Evolutionary conservation across 1,139 yeast genomes (phyloP), one percentile per base, ranked within the genome.

Genomic region (Candida albicans): DNA sequence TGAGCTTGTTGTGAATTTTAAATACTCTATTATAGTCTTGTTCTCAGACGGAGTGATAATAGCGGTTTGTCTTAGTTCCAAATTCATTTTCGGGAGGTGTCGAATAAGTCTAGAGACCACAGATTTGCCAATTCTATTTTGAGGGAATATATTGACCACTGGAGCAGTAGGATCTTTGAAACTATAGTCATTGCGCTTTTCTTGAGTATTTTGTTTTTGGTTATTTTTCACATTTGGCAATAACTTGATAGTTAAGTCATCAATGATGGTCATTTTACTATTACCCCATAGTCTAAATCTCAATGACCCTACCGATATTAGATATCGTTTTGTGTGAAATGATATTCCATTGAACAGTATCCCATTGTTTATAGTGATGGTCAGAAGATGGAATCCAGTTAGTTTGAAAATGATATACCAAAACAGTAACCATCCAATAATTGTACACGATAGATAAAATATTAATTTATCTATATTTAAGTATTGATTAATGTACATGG

Each of bases 261-360:
- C 63, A 13, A 69, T 35, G 15, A 72, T 66, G 8, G 72, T 36
- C 56, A 55, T 62, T 39, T 65, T 52, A 15, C 68, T 52, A 41
- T 68, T 69, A 3, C 77, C 77, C 77, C 77, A 73, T 26, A 72
- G 57, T 39, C 73, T 52, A 33, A 71, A 55, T 22, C 75, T 50
- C 1, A 71, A 36, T 3, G 69, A 59, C 12, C 58, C 53, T 10
- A 66, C 41, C 3, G 48, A 38, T 2, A 71, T 14, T 7, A 47
- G 33, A 34, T 37, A n/a, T 28, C 24, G 43, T 22, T 47, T 50
- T 24, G 56, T 46, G 11, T 47, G 49, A 34, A 65, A 42, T 5
- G 60, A 44, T 25, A 73, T 53, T 11, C 65, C 58, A 49, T 70
- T 67, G 51, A 72, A 56, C 66, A 62, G 67, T 3, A 73, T 45